Evolutionary conservation across 441 rosid genomes (phyloP).

Genomic region (Brassica balearica): DNA sequence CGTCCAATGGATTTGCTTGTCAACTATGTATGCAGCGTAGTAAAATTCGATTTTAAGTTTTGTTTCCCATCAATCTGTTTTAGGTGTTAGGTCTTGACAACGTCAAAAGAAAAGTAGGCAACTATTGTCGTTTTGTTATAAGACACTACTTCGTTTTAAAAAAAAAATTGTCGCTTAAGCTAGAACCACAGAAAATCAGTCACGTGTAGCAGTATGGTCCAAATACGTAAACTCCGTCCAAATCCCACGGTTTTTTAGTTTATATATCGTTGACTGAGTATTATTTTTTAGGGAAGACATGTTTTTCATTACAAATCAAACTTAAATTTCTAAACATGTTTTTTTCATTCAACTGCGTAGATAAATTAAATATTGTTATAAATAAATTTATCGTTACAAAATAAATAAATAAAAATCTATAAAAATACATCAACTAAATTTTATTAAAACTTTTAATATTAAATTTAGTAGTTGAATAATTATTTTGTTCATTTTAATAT

Average conservation of each 20-base stretch:
- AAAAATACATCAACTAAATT: no score
- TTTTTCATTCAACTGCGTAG: background rate
- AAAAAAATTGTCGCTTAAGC: background rate
- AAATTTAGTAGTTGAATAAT: no score
- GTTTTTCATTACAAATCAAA: background rate
- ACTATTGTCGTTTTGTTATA: background rate
- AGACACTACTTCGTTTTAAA: background rate
- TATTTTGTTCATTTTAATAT: no score
- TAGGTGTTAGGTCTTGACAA: background rate
- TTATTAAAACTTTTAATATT: no score
- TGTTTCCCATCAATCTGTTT: background rate
- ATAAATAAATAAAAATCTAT: no score
- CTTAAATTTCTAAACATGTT: background rate
- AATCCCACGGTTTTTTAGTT: background rate
- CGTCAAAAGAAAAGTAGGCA: background rate
- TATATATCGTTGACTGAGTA: conserved; percentile 9
- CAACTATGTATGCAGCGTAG: background rate
- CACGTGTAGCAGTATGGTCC: conserved; percentile 11
- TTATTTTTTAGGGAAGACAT: background rate
- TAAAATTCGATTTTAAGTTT: background rate
- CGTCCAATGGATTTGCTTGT: background rate
- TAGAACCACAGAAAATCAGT: background rate
- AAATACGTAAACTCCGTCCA: conserved; percentile 11
- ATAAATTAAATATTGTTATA: no score
- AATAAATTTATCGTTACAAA: no score